A percentile compares a stretch with the other conserved stretches of the same genome.
phyloP scores from a whole-genome alignment of 768 basidiomycete genomes.

The Serendipita sp. region DNA sequence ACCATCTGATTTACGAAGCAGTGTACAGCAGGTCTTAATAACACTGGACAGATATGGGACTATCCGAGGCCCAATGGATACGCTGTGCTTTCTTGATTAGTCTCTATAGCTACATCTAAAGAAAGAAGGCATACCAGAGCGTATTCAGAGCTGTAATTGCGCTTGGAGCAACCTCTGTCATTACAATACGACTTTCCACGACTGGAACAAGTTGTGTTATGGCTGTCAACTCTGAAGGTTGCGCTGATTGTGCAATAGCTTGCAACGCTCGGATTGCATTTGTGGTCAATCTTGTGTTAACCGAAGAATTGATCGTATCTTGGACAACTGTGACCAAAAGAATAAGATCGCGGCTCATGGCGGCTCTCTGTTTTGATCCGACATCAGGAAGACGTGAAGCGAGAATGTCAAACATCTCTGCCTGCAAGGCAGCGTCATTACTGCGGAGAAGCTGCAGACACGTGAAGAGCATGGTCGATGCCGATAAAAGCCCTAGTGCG shows the following conservation, averaged over 20 bases:
- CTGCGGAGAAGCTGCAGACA: slow-evolving; percentile 1
- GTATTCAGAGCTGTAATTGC: slow-evolving; percentile 41
- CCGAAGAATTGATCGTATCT: slow-evolving; percentile 28
- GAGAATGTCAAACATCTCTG: slow-evolving; percentile 36
- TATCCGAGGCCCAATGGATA: slow-evolving; percentile 67
- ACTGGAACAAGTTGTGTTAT: slow-evolving; percentile 44
- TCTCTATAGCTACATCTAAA: not conserved
- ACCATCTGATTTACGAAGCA: slow-evolving; percentile 11
- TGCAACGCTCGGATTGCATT: slow-evolving; percentile 45
- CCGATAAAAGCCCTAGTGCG: not conserved
- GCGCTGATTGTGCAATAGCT: slow-evolving; percentile 39
- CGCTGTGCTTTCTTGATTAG: slow-evolving; percentile 24
- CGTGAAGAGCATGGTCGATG: slow-evolving; percentile 1
- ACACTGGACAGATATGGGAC: slow-evolving; percentile 73
- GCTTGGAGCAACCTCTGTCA: slow-evolving; percentile 20
- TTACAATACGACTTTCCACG: slow-evolving; percentile 33
- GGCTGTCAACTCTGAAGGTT: slow-evolving; percentile 47
- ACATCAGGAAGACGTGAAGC: slow-evolving; percentile 48
- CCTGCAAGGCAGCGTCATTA: not conserved
- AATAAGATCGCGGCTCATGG: slow-evolving; percentile 31
- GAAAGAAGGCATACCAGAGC: slow-evolving; percentile 35
- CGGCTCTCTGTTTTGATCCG: slow-evolving; percentile 35
- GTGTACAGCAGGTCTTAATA: slow-evolving; percentile 35
- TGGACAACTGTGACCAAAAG: slow-evolving; percentile 29
- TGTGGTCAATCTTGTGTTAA: slow-evolving; percentile 24